Conservation (phyloP, 1,284 basidiomycete species). For the Phellopilus nigrolimitatus region DNA sequence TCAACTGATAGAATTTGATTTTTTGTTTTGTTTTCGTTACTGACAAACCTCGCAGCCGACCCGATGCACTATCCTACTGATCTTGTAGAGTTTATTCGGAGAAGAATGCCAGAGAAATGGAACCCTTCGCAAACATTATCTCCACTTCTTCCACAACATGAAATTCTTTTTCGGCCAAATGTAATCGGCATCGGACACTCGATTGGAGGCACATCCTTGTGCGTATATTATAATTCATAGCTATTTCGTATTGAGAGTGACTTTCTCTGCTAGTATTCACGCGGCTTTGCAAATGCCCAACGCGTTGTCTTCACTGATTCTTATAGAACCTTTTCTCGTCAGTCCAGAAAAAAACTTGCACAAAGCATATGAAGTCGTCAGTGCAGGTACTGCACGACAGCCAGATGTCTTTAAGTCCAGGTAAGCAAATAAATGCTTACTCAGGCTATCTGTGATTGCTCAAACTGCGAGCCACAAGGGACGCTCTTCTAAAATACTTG, state of each 20-base stretch:
- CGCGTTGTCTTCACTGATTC: not conserved
- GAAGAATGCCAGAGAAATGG: not conserved
- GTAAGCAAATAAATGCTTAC: not conserved
- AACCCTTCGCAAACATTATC: not conserved
- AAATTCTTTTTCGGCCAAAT: not conserved
- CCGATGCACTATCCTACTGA: slow-evolving; percentile 3
- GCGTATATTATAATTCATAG: not conserved
- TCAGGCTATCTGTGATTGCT: not conserved
- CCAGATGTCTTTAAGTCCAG: not conserved
- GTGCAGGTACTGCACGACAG: not conserved
- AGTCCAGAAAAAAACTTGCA: slow-evolving; percentile 1
- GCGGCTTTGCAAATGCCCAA: not conserved
- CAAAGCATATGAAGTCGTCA: not conserved
- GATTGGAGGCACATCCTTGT: slow-evolving; percentile 2
- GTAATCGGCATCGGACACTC: not conserved
- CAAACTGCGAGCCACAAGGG: too few species aligned
- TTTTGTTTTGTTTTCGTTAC: too few species aligned
- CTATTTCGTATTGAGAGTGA: not conserved
- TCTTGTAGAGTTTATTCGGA: not conserved
- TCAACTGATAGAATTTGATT: not conserved
- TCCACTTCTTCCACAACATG: not conserved
- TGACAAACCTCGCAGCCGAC: not conserved
- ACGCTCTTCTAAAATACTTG: not conserved
- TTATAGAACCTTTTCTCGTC: slow-evolving; percentile 2
- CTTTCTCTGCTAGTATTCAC: not conserved